Base-by-base conservation (phyloP, 1,284 basidiomycete genomes). In the Cutaneotrichosporon sp. region DNA sequence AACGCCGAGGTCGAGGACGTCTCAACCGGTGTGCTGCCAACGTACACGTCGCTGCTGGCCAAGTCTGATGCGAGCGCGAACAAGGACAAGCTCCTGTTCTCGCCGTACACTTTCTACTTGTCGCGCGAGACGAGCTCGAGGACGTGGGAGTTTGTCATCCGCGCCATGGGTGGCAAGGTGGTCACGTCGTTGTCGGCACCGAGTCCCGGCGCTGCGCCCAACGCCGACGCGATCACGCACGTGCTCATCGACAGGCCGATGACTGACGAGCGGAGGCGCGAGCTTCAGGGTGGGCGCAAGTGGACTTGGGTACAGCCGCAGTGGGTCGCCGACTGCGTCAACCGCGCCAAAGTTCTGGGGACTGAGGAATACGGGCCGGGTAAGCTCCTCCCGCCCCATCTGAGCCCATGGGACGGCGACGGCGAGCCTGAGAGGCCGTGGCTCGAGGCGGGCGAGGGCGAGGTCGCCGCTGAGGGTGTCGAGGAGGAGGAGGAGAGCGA, bases 301-400 rank as follows among this genome's bases (percentile, higher is more conserved):
- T 86, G 95, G 72, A 92, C 91, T 72, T 92, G 91, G 81, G 86
- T 99, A 10, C 97, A 99, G 81, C 97, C 97, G 18, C 97, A 99
- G 80, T 99, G 97, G 96, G 86, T 98, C 32, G 91, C 95, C 40
- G 97, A 99, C 81, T 97, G 91, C 76, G 88, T 97, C 75, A 99
- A 99, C 79, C 86, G 88, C 26, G 87, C 88, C 21, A 91, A 86
- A 77, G 85, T 97, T 62, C 84, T 98, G 38, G 85, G 92, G 1
- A 91, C 95, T 71, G 94, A 90, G 64, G 84, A 87, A 56, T 99
- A 99, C 77, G 85, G 84, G 11, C 94, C 94, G 70, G 97, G 95
- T 1, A 87, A 88, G 71, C 87, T 87, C 2, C 85, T 99, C 52
- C 97, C 97, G 6, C 95, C 97, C 38, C 97, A 99, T 82, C 80